Evolutionary conservation across 2,329 filamentous ascomycete genomes (phyloP).

Genomic region (Colletotrichum eleusines): DNA sequence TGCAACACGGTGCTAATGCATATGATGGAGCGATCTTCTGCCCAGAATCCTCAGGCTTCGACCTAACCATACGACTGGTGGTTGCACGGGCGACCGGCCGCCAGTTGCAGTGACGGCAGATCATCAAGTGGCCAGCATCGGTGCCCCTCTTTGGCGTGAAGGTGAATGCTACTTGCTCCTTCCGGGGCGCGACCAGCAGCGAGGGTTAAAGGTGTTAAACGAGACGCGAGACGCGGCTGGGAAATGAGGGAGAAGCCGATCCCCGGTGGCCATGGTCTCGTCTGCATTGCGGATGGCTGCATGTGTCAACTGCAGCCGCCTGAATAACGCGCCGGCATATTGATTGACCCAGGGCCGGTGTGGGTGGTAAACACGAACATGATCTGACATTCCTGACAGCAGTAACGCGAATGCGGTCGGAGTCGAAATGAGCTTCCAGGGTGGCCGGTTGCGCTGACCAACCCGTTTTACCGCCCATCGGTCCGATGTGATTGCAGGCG

Average conservation of each 20-base stretch:
- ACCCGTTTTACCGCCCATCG: slow-evolving; percentile 6
- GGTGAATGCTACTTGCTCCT: neutral
- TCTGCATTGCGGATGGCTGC: slow-evolving; percentile 30
- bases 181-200: neutral
- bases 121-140: slow-evolving; percentile 23
- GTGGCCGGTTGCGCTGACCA: neutral
- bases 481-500: slow-evolving; percentile 8
- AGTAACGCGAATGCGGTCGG: neutral
- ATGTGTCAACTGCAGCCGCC: slow-evolving; percentile 33
- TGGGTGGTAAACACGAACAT: slow-evolving; percentile 10
- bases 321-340: slow-evolving; percentile 10
- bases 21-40: too few species aligned
- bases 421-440: neutral
- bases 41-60: too few species aligned
- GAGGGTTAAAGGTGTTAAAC: neutral
- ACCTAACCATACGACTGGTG: slow-evolving; percentile 12
- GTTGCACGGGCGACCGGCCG: slow-evolving; percentile 14
- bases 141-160: slow-evolving; percentile 8
- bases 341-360: neutral
- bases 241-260: neutral
- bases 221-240: neutral
- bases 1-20: too few species aligned
- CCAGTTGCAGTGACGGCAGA: slow-evolving; percentile 13
- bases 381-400: slow-evolving; percentile 13
- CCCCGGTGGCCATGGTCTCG: neutral